Evolutionary conservation across 2,329 filamentous ascomycete species (phyloP).

Genomic region (Hypoxylon sp.): DNA sequence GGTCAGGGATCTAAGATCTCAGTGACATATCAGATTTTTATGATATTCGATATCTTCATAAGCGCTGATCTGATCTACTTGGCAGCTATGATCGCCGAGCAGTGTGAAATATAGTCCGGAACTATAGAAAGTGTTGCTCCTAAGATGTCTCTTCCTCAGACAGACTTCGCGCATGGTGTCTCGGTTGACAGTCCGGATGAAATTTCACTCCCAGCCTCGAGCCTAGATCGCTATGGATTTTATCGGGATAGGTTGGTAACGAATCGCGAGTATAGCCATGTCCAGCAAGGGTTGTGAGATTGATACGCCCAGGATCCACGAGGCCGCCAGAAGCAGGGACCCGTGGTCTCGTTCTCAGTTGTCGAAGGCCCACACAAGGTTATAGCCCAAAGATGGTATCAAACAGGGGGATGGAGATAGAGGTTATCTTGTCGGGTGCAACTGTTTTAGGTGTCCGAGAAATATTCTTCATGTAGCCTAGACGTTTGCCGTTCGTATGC

Average conservation of each 20-base stretch:
- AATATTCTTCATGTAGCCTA: constrained; percentile 4
- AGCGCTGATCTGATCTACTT: constrained; percentile 7
- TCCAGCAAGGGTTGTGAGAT: constrained; percentile 37
- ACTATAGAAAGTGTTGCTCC: constrained; percentile 8
- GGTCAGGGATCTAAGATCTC: constrained; percentile 44
- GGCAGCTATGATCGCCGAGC: constrained; percentile 13
- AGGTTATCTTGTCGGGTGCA: constrained; percentile 13
- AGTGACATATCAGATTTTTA: constrained; percentile 37
- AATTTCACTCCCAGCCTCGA: constrained; percentile 22
- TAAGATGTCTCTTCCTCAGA: constrained; percentile 22
- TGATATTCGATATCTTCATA: constrained; percentile 2
- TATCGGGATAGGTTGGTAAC: constrained; percentile 38
- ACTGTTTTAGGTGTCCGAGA: constrained; percentile 12
- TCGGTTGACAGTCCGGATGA: constrained; percentile 27
- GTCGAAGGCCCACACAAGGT: constrained; percentile 22
- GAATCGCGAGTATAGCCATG: constrained; percentile 36
- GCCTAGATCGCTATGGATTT: constrained; percentile 41
- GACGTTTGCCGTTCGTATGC: constrained; percentile 18
- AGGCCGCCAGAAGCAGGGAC: constrained; percentile 46
- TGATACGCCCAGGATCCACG: constrained; percentile 38
- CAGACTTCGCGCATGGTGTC: constrained; percentile 38
- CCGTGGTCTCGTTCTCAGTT: constrained; percentile 42
- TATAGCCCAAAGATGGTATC: constrained; percentile 23
- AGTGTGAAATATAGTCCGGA: background rate
- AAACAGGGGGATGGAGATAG: constrained; percentile 34